Evolutionary conservation across 805 yeast genomes (phyloP), one percentile per base, ranked within the genome.

Genomic region (Kuraishia ogatae): DNA sequence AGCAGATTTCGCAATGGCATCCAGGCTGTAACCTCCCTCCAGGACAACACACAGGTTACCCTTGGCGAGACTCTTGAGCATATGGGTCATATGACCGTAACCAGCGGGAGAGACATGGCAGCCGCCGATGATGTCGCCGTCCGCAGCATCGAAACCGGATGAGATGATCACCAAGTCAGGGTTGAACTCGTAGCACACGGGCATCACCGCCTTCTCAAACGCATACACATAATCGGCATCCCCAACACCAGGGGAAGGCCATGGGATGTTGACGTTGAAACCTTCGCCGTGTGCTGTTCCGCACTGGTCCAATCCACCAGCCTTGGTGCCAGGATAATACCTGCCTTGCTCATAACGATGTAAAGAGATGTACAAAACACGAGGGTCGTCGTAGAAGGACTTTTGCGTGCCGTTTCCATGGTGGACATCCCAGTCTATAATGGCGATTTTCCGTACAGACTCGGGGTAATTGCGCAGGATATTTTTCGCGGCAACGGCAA

Each of bases 381-480:
- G 75, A 26, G 96, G 96, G 66, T 94, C 97, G 59, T 89, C 81
- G 61, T 82, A 82, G 62, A 94, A 94, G 1, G 96, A 90, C 66
- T 87, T 86, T 69, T 94, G 99, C 1, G 99, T 94, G 47, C 99
- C 99, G 69, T 94, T 94, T 24, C 99, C 99, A 69, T 94, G 99
- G 70, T 94, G 99, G 51, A 94, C 91, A 70, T 94, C 99, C 99
- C 99, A 94, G 69, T 94, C 99, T 22, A 92, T 65, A 57, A 94
- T 84, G 56, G 90, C 82, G 47, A 94, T 89, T 61, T 81, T 81
- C 59, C 96, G 77, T 6, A 93, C 96, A 24, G 89, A 80, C 63
- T 93, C 97, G 0, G 97, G 97, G 68, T 90, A 93, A 55, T 80
- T 77, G 61, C 84, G 84, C 56, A 94, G 72, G 59, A 92, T 86